Evolutionary conservation across 306 rosid genomes (phyloP), one percentile per base, ranked within the genome.

Genomic region (Benincasa hispida): DNA sequence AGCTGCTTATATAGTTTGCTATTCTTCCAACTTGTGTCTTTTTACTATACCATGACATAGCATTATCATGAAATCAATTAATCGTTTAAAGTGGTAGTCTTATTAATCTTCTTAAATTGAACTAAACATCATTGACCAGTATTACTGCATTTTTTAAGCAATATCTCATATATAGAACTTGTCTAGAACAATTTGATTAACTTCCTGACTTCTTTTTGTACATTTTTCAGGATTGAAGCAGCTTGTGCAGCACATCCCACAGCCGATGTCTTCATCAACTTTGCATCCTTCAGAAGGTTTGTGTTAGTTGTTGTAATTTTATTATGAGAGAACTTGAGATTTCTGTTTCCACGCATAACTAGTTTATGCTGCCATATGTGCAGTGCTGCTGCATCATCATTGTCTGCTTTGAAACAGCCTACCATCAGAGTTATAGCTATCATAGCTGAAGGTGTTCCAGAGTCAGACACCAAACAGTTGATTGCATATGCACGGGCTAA

Each of bases 401-500:
- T 95, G 85, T 11, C 93, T 53, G 98, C 99, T 79, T 77, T 92
- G 84, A 95, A 90, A 88, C 99, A 92, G 79, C 93, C 97, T 74
- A 95, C 99, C 78, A 83, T 95, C 81, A 88, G 98, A 87, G 98
- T 92, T 76, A 91, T 84, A 82, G 99, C 99, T 75, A 89, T 92
- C 86, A 95, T 95, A 80, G 99, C 97, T 78, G 99, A 95, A 86
- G 99, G 98, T 77, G 98, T 95, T 34, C 99, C 99, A 2, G 99
- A 95, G 86, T 89, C 97, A 0, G 97, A 89, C 77, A 61, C 99
- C 10, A 95, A 90, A 88, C 87, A 90, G 81, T 90, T 95, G 98
- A 95, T 95, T 56, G 92, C 96, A 76, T 95, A 83, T 86, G 99
- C 98, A 77, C 85, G 92, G 41, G 81, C 97, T 85, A 92, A 95